Evolutionary conservation across 371 early-diverging fungal species (phyloP), one percentile per base, ranked within the genome.

Genomic region (Mucor irregularis): DNA sequence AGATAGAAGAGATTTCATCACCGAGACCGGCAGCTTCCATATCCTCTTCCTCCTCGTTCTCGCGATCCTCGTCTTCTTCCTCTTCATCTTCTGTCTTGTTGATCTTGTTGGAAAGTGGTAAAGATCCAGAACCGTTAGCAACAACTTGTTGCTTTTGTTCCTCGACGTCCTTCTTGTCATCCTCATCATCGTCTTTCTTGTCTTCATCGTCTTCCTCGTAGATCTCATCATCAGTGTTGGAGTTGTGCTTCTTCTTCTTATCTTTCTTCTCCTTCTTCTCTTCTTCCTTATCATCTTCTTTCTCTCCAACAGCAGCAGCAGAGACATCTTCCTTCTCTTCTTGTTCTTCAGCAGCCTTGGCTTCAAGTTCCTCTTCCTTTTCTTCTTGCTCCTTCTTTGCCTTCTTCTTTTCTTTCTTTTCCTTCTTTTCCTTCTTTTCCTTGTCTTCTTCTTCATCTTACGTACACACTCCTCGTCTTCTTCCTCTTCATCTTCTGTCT

Each of bases 311-410:
- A 3, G 8, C 17, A 17, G n/a, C 19, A 2, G 6, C 38, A 7
- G 4, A 16, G 4, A 3, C 22, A 28, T 21, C 26, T 14, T 40
- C 42, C 9, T 53, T 34, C 3, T 44, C 25, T 33, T 34, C 38
- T 38, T 26, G 14, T 2, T 16, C 62, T 3, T 35, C 42, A 53
- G 24, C 35, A 0, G 46, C 35, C n/a, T 35, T 26, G 3, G 47
- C 43, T 39, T 47, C 53, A 2, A 22, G 38, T 16, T 58, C 26
- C 11, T 64, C 55, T 6, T 35, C 39, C 11, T 51, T 38, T 7
- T 48, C 33, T 11, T 42, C 39, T n/a, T 21, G 39, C 38, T 5
- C 33, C 39, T 8, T 39, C 17, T 22, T 19, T 19, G 0, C 46
- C 46, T 5, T 40, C 28, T n/a, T 38, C 33, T 1, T 34, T 34